phyloP scores from a whole-genome alignment of 164 flowering plant species.

The Warburgia ugandensis region DNA sequence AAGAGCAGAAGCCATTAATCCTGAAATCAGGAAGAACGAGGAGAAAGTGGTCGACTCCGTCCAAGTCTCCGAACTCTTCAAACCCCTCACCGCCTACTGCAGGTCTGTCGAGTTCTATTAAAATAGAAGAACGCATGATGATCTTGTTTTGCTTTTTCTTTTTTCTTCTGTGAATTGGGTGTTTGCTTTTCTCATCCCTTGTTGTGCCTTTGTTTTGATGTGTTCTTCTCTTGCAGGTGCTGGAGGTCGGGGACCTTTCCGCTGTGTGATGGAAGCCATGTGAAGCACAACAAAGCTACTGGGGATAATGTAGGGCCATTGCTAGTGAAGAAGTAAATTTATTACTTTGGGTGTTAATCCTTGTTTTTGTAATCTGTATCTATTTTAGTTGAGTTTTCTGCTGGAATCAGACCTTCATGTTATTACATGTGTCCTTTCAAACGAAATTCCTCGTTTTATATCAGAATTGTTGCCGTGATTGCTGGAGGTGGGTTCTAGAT shows the following conservation, averaged over 20 bases:
- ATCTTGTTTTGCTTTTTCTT: not conserved
- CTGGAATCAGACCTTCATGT: no score
- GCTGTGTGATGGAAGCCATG: constrained; percentile 85
- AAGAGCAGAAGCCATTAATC: constrained; percentile 66
- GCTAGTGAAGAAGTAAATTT: constrained; percentile 73
- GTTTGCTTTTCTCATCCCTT: not conserved
- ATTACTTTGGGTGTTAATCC: no score
- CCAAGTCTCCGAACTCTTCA: constrained; percentile 59
- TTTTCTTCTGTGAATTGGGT: not conserved
- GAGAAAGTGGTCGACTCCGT: constrained; percentile 85
- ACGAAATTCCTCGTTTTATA: no score
- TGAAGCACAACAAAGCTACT: constrained; percentile 88
- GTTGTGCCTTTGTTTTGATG: not conserved
- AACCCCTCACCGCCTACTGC: constrained; percentile 91
- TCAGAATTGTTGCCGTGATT: no score
- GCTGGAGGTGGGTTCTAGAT: no score
- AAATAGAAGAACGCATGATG: not conserved
- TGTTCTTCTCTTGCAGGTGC: constrained; percentile 36
- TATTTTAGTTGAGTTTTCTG: no score
- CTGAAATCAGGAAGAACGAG: constrained; percentile 67
- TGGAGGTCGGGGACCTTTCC: constrained; percentile 98
- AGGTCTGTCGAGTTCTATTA: constrained; percentile 33
- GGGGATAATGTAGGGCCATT: constrained; percentile 95
- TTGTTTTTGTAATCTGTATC: no score
- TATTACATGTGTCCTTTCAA: no score